Evolutionary conservation across 2,329 filamentous ascomycete genomes (phyloP).

Genomic region (Ampelomyces quisqualis): DNA sequence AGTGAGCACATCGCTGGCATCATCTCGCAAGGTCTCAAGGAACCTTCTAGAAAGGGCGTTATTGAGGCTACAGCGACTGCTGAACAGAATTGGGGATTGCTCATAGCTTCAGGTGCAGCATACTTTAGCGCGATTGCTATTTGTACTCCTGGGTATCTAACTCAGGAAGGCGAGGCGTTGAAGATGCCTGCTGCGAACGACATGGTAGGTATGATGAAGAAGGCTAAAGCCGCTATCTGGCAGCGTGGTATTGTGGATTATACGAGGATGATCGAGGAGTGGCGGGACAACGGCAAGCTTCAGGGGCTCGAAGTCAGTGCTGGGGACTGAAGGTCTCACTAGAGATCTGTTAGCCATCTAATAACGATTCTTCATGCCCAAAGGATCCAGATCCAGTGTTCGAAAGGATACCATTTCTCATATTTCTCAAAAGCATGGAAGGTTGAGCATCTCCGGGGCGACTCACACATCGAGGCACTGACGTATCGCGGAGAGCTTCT

Average conservation of each 20-base stretch:
- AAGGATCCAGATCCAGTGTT: too few species aligned
- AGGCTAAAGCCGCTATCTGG: constrained; percentile 9
- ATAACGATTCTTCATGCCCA: too few species aligned
- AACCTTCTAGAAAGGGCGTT: not conserved
- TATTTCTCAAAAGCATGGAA: too few species aligned
- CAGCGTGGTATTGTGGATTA: constrained; percentile 8
- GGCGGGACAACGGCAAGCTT: constrained; percentile 9
- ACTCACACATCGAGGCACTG: constrained; percentile 17
- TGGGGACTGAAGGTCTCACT: too few species aligned
- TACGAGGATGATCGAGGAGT: constrained; percentile 5
- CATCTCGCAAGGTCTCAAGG: constrained; percentile 1
- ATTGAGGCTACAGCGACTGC: constrained; percentile 9
- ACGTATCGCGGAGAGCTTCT: constrained; percentile 16
- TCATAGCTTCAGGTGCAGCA: constrained; percentile 8
- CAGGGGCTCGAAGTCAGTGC: too few species aligned
- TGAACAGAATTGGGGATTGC: constrained; percentile 12
- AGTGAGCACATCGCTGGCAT: constrained; percentile 13
- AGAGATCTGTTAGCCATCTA: too few species aligned
- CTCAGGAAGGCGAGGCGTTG: constrained; percentile 10
- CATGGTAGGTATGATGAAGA: constrained; percentile 11
- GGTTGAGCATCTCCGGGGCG: too few species aligned
- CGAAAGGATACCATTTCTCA: too few species aligned
- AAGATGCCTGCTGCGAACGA: constrained; percentile 9
- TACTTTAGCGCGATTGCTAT: constrained; percentile 4
- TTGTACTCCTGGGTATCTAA: constrained; percentile 12